These are phyloP conservation scores for Aspergillus affinis DNA, from an alignment of 495 filamentous ascomycete genomes.

Conservation along the genomic window DNA sequence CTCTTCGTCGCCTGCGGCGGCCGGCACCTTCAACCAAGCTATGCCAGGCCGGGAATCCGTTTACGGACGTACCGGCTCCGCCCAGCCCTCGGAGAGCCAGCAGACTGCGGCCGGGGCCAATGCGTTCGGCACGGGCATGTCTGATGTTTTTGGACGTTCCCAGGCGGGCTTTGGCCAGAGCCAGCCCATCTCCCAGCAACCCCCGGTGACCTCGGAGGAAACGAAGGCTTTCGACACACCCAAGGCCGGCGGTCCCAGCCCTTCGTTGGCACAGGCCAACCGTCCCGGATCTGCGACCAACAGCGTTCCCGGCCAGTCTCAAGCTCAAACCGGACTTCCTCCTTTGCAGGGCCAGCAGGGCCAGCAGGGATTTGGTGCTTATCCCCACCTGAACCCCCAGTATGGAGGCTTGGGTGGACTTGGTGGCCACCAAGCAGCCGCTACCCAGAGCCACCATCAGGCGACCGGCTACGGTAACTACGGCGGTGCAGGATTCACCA, in stretches of 20 bases:
- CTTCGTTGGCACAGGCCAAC: constrained; percentile 73
- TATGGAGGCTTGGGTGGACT: constrained; percentile 72
- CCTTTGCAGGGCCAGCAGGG: constrained; percentile 72
- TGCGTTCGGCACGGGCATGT: constrained; percentile 66
- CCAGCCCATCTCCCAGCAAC: constrained; percentile 65
- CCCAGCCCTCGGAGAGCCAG: constrained; percentile 68
- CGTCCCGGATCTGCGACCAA: constrained; percentile 86
- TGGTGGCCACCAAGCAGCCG: constrained; percentile 60
- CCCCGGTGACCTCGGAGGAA: constrained; percentile 61
- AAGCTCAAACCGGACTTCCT: constrained; percentile 61
- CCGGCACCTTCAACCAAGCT: constrained; percentile 65
- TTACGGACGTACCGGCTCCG: constrained; percentile 74
- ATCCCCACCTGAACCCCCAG: constrained; percentile 73
- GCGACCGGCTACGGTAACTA: constrained; percentile 49
- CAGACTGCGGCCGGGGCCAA: constrained; percentile 57
- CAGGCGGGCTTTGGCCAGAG: constrained; percentile 66
- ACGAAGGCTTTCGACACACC: constrained; percentile 76
- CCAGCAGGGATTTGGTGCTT: constrained; percentile 68
- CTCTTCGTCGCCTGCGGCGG: constrained; percentile 70
- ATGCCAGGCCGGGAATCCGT: constrained; percentile 70
- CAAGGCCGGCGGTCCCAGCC: constrained; percentile 78
- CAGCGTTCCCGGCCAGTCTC: constrained; percentile 61
- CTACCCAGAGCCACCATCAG: constrained; percentile 62
- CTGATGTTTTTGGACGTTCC: constrained; percentile 76
- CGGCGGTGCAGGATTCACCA: constrained; percentile 53